phyloP scores from a whole-genome alignment of 2,329 filamentous ascomycete genomes.

The Golovinomyces cichoracearum region DNA sequence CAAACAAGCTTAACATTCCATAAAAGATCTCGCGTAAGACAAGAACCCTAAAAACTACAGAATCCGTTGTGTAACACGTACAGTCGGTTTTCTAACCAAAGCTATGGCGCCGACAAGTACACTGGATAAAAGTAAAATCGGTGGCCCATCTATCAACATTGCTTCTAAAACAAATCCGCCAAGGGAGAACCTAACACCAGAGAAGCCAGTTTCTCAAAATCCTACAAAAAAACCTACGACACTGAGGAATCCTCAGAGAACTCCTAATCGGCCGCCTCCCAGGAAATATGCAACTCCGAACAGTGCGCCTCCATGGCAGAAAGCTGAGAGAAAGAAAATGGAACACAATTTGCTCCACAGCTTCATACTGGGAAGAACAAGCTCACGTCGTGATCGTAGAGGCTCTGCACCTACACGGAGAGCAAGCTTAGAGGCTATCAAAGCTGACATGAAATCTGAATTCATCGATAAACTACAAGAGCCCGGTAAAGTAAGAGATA shows the following conservation, averaged over 20 bases:
- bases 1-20: neutral
- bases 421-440: slow-evolving; percentile 31
- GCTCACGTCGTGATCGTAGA: slow-evolving; percentile 21
- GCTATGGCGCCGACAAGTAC: neutral
- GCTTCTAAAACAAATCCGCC: slow-evolving; percentile 1
- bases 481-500: slow-evolving; percentile 44
- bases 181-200: slow-evolving; percentile 1
- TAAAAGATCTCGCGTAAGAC: neutral
- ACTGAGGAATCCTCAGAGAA: slow-evolving; percentile 4
- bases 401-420: slow-evolving; percentile 18
- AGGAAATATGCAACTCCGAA: slow-evolving; percentile 7
- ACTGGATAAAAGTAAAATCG: neutral
- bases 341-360: slow-evolving; percentile 28
- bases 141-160: neutral
- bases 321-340: slow-evolving; percentile 7
- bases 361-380: slow-evolving; percentile 30
- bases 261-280: slow-evolving; percentile 7
- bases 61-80: neutral
- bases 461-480: slow-evolving; percentile 32
- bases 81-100: neutral
- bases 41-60: neutral
- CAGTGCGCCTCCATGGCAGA: slow-evolving; percentile 10
- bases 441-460: slow-evolving; percentile 26
- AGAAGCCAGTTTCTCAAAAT: slow-evolving; percentile 3
- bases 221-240: slow-evolving; percentile 1